Conservation (phyloP, 495 filamentous ascomycete species). For the Xylaria venustula region DNA sequence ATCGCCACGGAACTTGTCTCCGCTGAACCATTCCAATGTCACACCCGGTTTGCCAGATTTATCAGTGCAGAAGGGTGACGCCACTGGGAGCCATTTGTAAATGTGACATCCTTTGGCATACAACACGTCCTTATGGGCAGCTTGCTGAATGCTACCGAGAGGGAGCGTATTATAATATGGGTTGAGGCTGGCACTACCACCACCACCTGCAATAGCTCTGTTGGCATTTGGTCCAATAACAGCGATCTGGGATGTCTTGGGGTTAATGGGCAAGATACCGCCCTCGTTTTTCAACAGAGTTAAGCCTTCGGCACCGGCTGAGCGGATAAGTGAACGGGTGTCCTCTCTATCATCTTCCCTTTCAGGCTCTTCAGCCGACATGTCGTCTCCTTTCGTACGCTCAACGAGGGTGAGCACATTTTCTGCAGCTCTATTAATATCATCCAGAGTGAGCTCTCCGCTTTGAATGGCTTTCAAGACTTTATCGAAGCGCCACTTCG, state of each 20-base stretch:
- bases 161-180: slow-evolving; percentile 72
- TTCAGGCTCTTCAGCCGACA: slow-evolving; percentile 60
- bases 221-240: slow-evolving; percentile 85
- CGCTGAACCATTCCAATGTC: slow-evolving; percentile 61
- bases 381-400: slow-evolving; percentile 57
- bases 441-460: slow-evolving; percentile 51
- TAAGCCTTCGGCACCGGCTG: slow-evolving; percentile 69
- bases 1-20: slow-evolving; percentile 59
- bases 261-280: slow-evolving; percentile 63
- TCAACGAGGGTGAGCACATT: slow-evolving; percentile 70
- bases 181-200: slow-evolving; percentile 75
- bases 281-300: slow-evolving; percentile 79
- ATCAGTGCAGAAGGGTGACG: slow-evolving; percentile 56
- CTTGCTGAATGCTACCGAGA: slow-evolving; percentile 52
- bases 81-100: slow-evolving; percentile 64
- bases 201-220: slow-evolving; percentile 73
- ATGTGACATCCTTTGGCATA: slow-evolving; percentile 59
- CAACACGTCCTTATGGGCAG: slow-evolving; percentile 45
- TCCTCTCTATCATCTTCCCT: slow-evolving; percentile 63
- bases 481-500: slow-evolving; percentile 68
- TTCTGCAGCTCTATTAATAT: slow-evolving; percentile 53
- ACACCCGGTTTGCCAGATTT: slow-evolving; percentile 57
- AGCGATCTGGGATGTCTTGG: slow-evolving; percentile 59
- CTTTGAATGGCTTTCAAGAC: slow-evolving; percentile 60
- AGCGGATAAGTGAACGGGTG: slow-evolving; percentile 65